These are phyloP conservation scores for Candida tunisiensis DNA, from an alignment of 1,139 yeast species.

Conservation along the genomic window DNA sequence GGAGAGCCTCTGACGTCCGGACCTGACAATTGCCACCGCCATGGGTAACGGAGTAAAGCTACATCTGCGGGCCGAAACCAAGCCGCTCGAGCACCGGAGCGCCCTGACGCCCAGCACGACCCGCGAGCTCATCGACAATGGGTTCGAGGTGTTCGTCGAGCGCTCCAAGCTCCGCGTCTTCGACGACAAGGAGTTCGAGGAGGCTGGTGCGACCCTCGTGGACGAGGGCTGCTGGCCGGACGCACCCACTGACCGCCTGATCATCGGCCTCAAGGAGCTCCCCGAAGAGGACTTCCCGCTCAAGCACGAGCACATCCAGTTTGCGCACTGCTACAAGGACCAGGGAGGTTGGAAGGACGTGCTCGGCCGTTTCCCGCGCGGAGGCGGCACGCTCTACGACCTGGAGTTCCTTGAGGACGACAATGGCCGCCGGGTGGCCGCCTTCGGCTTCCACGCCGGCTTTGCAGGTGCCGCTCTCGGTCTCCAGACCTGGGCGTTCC, in stretches of 20 bases:
- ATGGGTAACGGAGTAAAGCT: slow-evolving; percentile 26
- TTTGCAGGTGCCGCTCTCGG: slow-evolving; percentile 99
- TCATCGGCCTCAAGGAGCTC: slow-evolving; percentile 86
- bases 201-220: slow-evolving; percentile 71
- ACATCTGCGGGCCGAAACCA: slow-evolving; percentile 85
- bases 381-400: slow-evolving; percentile 82
- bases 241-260: slow-evolving; percentile 82
- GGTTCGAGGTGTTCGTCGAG: slow-evolving; percentile 79
- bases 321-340: slow-evolving; percentile 96
- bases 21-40: no score
- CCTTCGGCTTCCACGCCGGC: slow-evolving; percentile 97
- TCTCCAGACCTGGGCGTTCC: slow-evolving; percentile 85
- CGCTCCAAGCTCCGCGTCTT: slow-evolving; percentile 75
- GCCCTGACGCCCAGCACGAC: slow-evolving; percentile 89
- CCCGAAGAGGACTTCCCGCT: slow-evolving; percentile 93
- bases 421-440: slow-evolving; percentile 95
- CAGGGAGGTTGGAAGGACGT: slow-evolving; percentile 97
- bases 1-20: no score
- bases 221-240: slow-evolving; percentile 85
- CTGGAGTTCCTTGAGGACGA: slow-evolving; percentile 89
- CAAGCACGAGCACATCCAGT: slow-evolving; percentile 89
- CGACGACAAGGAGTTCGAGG: slow-evolving; percentile 51
- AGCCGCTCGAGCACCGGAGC: slow-evolving; percentile 94
- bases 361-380: slow-evolving; percentile 71
- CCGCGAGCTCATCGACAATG: slow-evolving; percentile 69